Percentiles rank a stretch among this genome's conserved stretches.
Conservation (phyloP, 805 yeast genomes). For the Wilhelminamyces savonicus region DNA sequence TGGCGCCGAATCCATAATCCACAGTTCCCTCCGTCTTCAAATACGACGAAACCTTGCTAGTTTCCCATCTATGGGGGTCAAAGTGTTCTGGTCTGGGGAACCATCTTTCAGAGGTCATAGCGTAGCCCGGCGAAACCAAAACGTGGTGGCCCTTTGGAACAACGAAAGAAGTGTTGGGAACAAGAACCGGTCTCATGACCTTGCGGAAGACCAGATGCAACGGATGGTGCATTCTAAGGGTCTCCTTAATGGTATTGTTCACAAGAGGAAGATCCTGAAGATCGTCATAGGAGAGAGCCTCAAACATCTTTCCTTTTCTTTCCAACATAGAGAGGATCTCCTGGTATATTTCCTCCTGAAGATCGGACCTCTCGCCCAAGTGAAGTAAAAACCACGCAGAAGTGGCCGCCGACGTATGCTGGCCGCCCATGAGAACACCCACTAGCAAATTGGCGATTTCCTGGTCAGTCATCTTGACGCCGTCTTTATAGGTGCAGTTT, state of each 20-base stretch:
- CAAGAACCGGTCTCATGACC: slow-evolving; percentile 70
- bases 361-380: slow-evolving; percentile 77
- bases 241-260: slow-evolving; percentile 83
- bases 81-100: slow-evolving; percentile 72
- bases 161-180: slow-evolving; percentile 71
- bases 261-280: slow-evolving; percentile 76
- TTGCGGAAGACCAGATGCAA: slow-evolving; percentile 93
- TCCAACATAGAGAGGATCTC: slow-evolving; percentile 66
- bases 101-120: slow-evolving; percentile 68
- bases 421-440: slow-evolving; percentile 98
- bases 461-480: slow-evolving; percentile 87
- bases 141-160: slow-evolving; percentile 90
- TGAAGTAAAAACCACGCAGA: slow-evolving; percentile 93
- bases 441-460: slow-evolving; percentile 91
- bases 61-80: slow-evolving; percentile 84
- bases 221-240: slow-evolving; percentile 94
- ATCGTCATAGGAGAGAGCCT: slow-evolving; percentile 73
- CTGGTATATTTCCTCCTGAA: slow-evolving; percentile 73
- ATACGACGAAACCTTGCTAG: slow-evolving; percentile 9
- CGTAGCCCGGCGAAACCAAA: slow-evolving; percentile 89
- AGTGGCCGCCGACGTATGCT: slow-evolving; percentile 95
- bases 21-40: slow-evolving; percentile 41
- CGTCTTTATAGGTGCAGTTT: slow-evolving; percentile 84
- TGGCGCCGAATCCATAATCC: slow-evolving; percentile 96
- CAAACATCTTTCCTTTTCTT: slow-evolving; percentile 29